Conservation (phyloP, 2,329 filamentous ascomycete species). For the Fusarium drepaniforme region DNA sequence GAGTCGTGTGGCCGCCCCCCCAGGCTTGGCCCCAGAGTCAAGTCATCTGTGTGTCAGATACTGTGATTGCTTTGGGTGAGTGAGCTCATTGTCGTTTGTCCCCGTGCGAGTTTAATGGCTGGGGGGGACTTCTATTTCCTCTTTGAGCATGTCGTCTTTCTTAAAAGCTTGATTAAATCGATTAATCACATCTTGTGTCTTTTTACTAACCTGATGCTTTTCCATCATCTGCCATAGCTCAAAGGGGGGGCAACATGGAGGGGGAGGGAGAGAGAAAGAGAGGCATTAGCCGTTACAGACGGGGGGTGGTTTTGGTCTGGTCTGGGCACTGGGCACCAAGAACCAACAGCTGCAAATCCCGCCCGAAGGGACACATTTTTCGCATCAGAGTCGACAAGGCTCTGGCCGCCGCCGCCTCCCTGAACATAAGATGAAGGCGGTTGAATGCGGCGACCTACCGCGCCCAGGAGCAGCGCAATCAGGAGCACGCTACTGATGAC, state of each 20-base stretch:
- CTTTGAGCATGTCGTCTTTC: neutral
- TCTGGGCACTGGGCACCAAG: constrained; percentile 2
- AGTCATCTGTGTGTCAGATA: neutral
- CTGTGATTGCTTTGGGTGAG: neutral
- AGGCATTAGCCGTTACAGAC: neutral
- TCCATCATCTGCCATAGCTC: neutral
- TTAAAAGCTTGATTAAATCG: neutral
- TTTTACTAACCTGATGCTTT: neutral
- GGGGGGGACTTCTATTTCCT: neutral
- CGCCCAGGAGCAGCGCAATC: neutral
- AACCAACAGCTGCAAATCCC: neutral
- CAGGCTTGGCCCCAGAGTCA: constrained; percentile 34
- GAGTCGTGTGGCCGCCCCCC: constrained; percentile 35
- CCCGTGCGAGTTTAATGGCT: neutral
- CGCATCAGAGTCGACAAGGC: constrained; percentile 9
- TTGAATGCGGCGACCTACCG: neutral
- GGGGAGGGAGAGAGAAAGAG: neutral
- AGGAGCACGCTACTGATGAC: constrained; percentile 7
- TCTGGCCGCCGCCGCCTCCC: neutral
- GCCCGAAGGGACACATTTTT: neutral
- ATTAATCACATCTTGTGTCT: neutral
- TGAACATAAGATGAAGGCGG: neutral
- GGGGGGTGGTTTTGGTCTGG: neutral
- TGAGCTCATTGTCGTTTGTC: neutral
- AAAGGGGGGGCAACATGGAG: neutral